Evolutionary conservation across 306 rosid genomes (phyloP).

Genomic region (Urtica urens): DNA sequence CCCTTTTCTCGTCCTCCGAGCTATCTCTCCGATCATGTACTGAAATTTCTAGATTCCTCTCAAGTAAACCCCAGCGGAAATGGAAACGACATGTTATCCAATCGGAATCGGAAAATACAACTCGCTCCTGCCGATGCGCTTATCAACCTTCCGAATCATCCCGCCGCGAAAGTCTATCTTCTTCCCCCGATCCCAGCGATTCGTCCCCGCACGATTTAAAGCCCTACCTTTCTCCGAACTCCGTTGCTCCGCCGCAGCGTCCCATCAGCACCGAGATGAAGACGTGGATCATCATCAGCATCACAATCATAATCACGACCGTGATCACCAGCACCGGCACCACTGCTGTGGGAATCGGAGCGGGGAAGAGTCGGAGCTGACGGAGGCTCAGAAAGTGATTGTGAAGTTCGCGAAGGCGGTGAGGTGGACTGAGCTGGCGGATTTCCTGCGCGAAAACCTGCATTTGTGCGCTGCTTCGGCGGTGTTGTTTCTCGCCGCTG

Average conservation of each 20-base stretch:
- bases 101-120: conserved; percentile 25
- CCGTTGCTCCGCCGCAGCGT: conserved; percentile 35
- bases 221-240: conserved; percentile 18
- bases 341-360: conserved; percentile 31
- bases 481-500: conserved; percentile 61
- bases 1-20: no score
- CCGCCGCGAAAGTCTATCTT: conserved; percentile 8
- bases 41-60: neutral
- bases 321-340: conserved; percentile 21
- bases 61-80: neutral
- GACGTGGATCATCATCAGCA: conserved; percentile 6
- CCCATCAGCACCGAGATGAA: conserved; percentile 3
- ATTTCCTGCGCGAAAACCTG: conserved; percentile 67
- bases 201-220: conserved; percentile 20
- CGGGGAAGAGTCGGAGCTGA: conserved; percentile 31
- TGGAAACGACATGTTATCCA: conserved; percentile 43
- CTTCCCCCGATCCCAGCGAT: conserved; percentile 12
- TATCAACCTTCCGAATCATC: conserved; percentile 14
- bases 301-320: conserved; percentile 4
- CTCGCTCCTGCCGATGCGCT: conserved; percentile 19
- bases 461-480: conserved; percentile 73
- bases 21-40: neutral
- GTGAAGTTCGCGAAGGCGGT: conserved; percentile 61
- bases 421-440: conserved; percentile 68
- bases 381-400: conserved; percentile 50